Conservation (phyloP, 768 basidiomycete species). For the Cystobasidium ongulense region DNA sequence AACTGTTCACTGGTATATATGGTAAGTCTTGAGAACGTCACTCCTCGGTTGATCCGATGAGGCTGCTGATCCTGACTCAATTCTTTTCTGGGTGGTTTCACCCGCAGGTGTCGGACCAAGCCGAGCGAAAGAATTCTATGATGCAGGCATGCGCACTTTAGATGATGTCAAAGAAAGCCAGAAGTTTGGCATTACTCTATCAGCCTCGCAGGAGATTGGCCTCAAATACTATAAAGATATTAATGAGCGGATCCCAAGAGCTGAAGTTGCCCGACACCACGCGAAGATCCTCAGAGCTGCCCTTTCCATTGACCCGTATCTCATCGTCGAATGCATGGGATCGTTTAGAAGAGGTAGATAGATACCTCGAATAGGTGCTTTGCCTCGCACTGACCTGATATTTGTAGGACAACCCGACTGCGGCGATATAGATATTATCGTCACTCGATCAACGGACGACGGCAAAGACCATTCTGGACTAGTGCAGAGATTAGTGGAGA, state of each 20-base stretch:
- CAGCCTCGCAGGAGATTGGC: constrained; percentile 52
- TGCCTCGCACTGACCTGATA: background rate
- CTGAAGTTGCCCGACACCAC: constrained; percentile 67
- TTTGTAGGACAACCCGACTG: constrained; percentile 60
- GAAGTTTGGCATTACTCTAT: constrained; percentile 55
- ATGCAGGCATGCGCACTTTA: constrained; percentile 65
- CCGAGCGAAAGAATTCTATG: constrained; percentile 66
- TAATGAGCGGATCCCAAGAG: constrained; percentile 72
- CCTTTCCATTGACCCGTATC: constrained; percentile 58
- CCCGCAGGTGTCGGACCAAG: constrained; percentile 48
- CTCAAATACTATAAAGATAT: constrained; percentile 56
- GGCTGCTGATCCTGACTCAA: background rate
- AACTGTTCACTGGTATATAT: constrained; percentile 13
- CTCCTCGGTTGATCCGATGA: background rate
- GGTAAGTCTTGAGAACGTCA: background rate
- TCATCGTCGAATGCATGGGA: constrained; percentile 82
- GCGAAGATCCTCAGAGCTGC: constrained; percentile 65
- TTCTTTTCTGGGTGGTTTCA: background rate
- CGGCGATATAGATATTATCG: constrained; percentile 84
- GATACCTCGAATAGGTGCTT: constrained; percentile 41
- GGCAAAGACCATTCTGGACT: constrained; percentile 60
- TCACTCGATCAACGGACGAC: constrained; percentile 66
- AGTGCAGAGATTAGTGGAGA: constrained; percentile 54
- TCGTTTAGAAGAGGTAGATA: constrained; percentile 58
- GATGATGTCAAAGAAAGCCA: constrained; percentile 61